Base-by-base conservation (phyloP, 257 asterid genomes). In the Gentiana dahurica region DNA sequence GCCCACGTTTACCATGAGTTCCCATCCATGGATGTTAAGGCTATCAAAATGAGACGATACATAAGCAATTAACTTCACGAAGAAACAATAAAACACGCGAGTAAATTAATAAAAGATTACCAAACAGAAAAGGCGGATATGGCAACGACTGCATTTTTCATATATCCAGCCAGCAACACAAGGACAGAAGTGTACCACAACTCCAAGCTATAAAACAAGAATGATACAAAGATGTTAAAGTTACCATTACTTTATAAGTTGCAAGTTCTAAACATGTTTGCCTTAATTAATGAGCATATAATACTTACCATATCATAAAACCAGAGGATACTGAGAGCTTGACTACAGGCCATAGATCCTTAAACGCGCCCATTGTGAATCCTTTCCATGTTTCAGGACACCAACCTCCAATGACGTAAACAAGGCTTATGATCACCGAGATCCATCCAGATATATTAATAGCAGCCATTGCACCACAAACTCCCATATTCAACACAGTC, bases 71-170 rank as follows among this genome's bases (percentile, higher is more conserved):
- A 71, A 41, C 64, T 49, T 67, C 55, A 34, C 36, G 11, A 12
- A 36, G 48, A 7, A 38, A 51, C 48, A 10, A 34, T 57, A 12
- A 4, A 59, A 55, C 9, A 12, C 54, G 12, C 15, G 34, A 51
- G 38, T 36, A 1, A 39, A 35, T 32, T 24, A 24, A 24, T 24
- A 57, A 11, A 5, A 33, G 75, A 41, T 75, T 68, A 81, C 97
- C 97, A 86, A 35, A 89, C 66, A 8, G 97, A 89, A 80, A 89
- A 89, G 66, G 97, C 95, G 3, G 95, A 78, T 49, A 89, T 86
- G 51, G 92, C 83, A 59, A 81, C 85, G 73, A 79, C 89, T 0
- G 97, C 97, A 53, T 89, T 73, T 70, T 79, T 78, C 95, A 83
- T 76, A 71, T 89, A 86, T 51, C 97, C 97, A 44, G 97, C 97